Percentiles rank a stretch among this genome's conserved stretches.
Evolutionary conservation across 495 filamentous ascomycete genomes (phyloP).

Genomic region (Physcia stellaris): DNA sequence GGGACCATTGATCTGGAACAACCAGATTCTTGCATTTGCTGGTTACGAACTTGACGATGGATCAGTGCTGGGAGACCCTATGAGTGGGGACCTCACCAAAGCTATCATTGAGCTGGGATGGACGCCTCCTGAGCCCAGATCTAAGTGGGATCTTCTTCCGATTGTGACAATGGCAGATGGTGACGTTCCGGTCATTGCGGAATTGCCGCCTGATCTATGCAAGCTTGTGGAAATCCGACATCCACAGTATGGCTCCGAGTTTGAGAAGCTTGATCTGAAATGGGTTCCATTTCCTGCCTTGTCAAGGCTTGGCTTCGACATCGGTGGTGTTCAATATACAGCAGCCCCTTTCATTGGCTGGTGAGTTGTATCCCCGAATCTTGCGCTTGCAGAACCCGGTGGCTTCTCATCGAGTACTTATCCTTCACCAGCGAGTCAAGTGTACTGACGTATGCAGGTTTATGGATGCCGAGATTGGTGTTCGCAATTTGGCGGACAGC

Average conservation of each 20-base stretch:
- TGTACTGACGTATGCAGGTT: no score
- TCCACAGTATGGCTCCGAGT: slow-evolving; percentile 11
- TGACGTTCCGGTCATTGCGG: slow-evolving; percentile 13
- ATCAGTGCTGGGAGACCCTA: slow-evolving; percentile 17
- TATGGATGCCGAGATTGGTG: slow-evolving; percentile 18
- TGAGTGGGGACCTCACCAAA: slow-evolving; percentile 12
- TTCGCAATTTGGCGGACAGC: slow-evolving; percentile 13
- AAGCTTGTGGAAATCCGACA: slow-evolving; percentile 14
- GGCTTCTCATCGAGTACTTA: background rate
- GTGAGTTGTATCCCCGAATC: no score
- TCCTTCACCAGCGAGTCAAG: background rate
- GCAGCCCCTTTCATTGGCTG: slow-evolving; percentile 20
- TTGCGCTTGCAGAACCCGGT: no score
- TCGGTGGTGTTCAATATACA: slow-evolving; percentile 21
- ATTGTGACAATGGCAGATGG: slow-evolving; percentile 20
- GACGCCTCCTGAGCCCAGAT: slow-evolving; percentile 12
- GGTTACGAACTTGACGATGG: slow-evolving; percentile 14
- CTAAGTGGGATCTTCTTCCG: slow-evolving; percentile 19
- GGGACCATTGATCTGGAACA: slow-evolving; percentile 19
- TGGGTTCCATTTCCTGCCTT: slow-evolving; percentile 17
- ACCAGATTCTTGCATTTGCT: slow-evolving; percentile 18
- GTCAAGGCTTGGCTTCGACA: slow-evolving; percentile 18
- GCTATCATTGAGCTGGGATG: slow-evolving; percentile 17
- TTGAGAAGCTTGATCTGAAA: slow-evolving; percentile 15
- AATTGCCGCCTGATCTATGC: slow-evolving; percentile 9